phyloP scores from a whole-genome alignment of 306 rosid species.

The Astragalus membranaceus region DNA sequence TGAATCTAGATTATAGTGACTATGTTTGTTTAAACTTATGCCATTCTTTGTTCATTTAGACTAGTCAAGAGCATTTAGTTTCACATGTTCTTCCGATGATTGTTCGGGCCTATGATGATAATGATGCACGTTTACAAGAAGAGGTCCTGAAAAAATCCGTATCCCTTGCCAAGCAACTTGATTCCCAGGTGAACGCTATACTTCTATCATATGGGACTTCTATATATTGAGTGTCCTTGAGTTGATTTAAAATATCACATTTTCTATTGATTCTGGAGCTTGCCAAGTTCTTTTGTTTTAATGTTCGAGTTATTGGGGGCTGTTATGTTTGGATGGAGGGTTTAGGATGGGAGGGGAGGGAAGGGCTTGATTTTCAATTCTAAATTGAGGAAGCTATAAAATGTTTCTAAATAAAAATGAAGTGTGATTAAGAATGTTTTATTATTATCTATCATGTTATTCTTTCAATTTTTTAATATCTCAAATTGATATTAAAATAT shows the following conservation, averaged over 20 bases:
- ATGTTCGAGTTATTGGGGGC: not conserved
- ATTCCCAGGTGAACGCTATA: slow-evolving; percentile 62
- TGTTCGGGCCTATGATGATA: slow-evolving; percentile 89
- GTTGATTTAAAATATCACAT: not conserved
- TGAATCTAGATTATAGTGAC: not conserved
- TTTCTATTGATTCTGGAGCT: not conserved
- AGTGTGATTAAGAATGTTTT: no score
- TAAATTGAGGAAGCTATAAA: no score
- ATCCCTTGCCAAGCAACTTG: slow-evolving; percentile 73
- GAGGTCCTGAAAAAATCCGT: slow-evolving; percentile 84
- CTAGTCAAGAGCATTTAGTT: slow-evolving; percentile 72
- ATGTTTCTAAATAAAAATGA: no score
- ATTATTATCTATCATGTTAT: no score
- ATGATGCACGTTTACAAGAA: slow-evolving; percentile 93
- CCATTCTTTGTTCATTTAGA: slow-evolving; percentile 41
- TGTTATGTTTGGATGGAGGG: no score
- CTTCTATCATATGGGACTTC: not conserved
- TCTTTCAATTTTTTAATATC: no score
- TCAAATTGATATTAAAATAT: no score
- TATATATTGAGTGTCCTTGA: not conserved
- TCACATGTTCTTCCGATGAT: slow-evolving; percentile 91
- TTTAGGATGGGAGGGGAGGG: no score
- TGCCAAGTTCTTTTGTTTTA: not conserved
- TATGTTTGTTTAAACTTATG: slow-evolving; percentile 3
- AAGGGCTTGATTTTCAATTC: no score